Evolutionary conservation across 768 basidiomycete species (phyloP), one percentile per base, ranked within the genome.

Genomic region (Lyophyllum semitale): DNA sequence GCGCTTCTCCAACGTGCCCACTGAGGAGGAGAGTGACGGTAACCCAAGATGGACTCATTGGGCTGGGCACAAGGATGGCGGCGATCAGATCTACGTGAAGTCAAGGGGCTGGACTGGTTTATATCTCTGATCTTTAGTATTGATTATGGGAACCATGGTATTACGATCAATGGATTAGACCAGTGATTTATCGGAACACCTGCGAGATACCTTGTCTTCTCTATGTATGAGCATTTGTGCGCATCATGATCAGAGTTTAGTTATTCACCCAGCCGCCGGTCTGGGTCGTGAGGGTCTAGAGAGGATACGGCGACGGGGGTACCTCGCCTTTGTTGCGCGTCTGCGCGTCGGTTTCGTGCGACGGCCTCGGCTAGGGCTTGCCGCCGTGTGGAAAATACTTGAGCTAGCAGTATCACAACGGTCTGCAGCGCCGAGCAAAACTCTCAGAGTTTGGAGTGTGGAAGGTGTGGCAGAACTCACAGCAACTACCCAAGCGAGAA

Each of bases 401-500:
- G 75, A 18, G 57, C 63, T 27, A 76, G 64, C 8, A 77, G 66
- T 4, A 57, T 65, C 32, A 51, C 65, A 9, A 76, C 22, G 8
- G 76, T 72, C 74, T 76, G 42, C 25, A 30, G 23, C 26, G 27
- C 17, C 26, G 15, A 11, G 32, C 17, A 0, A 11, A 17, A 18
- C 12, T 20, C 23, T 38, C 15, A 43, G 17, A 40, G 29, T 13
- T 29, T 51, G 45, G 12, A 26, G 35, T 53, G 20, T 23, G 49
- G 20, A 26, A 35, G 45, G 0, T 6, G 13, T 40, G 41, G 44
- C 44, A 50, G 48, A 20, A 68, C 77, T 57, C 60, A 88, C 88
- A 30, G 81, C 60, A 22, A 84, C 48, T 3, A 85, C 74, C 8
- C 80, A 79, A n/a, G 76, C 76, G 7, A 88, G 43, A 47, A 91